phyloP scores from a whole-genome alignment of 1,139 yeast genomes.

The Suhomyces wounanorum region DNA sequence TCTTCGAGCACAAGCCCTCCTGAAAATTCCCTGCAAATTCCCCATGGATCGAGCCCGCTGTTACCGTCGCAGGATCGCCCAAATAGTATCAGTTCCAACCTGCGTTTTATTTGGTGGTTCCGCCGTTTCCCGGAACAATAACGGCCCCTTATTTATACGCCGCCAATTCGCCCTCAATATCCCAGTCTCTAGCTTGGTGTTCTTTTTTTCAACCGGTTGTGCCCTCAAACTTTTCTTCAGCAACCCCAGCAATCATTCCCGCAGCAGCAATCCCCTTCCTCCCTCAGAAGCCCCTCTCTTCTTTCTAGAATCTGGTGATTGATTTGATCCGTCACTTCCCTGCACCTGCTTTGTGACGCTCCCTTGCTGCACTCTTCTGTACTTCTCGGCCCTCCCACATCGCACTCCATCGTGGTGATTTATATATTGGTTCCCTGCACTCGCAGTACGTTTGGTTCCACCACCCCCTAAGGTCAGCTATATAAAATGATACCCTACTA shows the following conservation, averaged over 20 bases:
- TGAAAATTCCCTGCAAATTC: background rate
- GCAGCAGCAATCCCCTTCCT: background rate
- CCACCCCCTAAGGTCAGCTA: background rate
- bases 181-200: background rate
- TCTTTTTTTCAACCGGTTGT: slow-evolving; percentile 3
- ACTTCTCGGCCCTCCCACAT: background rate
- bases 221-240: background rate
- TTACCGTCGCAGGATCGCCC: slow-evolving; percentile 3
- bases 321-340: background rate
- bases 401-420: background rate
- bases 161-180: background rate
- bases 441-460: background rate
- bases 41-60: slow-evolving; percentile 2
- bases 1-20: slow-evolving; percentile 4
- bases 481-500: slow-evolving; percentile 8
- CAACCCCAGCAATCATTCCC: background rate
- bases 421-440: slow-evolving; percentile 1
- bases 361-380: background rate
- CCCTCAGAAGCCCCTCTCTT: background rate
- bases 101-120: slow-evolving; percentile 3
- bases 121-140: slow-evolving; percentile 12
- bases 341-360: background rate
- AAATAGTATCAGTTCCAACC: background rate
- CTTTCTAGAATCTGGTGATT: background rate
- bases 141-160: slow-evolving; percentile 6